Evolutionary conservation across 257 asterid species (phyloP), one percentile per base, ranked within the genome.

Genomic region (Solanum sparsipilum): DNA sequence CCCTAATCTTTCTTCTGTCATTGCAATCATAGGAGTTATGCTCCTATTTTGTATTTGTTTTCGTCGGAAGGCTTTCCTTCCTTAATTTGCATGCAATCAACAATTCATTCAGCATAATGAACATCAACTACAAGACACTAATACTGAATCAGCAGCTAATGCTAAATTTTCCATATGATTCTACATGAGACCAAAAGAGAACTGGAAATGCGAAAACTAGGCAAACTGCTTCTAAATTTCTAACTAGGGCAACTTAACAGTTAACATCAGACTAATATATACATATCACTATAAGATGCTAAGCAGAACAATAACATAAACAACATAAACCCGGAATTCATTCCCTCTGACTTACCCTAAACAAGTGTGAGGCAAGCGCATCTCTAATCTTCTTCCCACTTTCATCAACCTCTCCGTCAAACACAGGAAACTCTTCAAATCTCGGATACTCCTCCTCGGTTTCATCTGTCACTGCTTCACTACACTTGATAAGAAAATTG

Each of bases 401-500:
- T 79, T 93, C 98, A 89, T 91, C 90, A 13, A 88, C 92, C 82
- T 90, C 95, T 86, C 96, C 98, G 44, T 92, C 93, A 48, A 91
- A 94, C 5, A 88, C 87, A 1, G 93, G 92, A 86, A 95, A 91
- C 88, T 83, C 92, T 52, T 84, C 68, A 68, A 76, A 91, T 88
- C 86, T 88, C 11, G 9, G 75, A 84, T 68, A 89, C 86, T 93
- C 95, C 7, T 70, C 89, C 7, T 70, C 89, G 29, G 86, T 87
- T 25, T 94, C 98, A 71, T 92, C 98, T 0, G 90, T 89, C 82
- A 90, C 58, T 12, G 82, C 92, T 90, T 96, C 98, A 78, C 98
- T 95, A 92, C 98, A 95, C 92, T 95, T 96, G 89, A 96, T 94
- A 86, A 95, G 95, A 91, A 96, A 96, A 93, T 96, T 96, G 89